Evolutionary conservation across 495 filamentous ascomycete species (phyloP).

Genomic region (Penicillium ucsense): DNA sequence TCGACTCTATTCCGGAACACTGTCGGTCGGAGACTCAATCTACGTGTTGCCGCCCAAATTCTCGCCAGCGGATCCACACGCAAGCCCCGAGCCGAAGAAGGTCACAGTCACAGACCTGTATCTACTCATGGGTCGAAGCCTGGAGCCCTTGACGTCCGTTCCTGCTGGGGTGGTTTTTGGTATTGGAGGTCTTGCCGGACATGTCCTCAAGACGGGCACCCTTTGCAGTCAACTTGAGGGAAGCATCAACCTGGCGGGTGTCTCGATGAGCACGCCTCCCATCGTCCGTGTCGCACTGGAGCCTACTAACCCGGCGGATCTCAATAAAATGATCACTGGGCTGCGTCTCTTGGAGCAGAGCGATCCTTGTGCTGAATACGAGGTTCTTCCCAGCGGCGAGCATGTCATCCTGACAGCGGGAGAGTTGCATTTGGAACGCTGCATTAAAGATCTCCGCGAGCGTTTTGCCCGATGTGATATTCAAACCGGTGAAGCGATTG

Average conservation of each 20-base stretch:
- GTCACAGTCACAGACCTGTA: conserved; percentile 83
- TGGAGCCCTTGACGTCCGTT: conserved; percentile 75
- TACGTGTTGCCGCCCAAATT: conserved; percentile 93
- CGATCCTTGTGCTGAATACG: conserved; percentile 93
- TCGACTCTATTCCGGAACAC: conserved; percentile 79
- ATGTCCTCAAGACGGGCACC: conserved; percentile 89
- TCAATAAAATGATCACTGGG: conserved; percentile 88
- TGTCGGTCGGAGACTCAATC: conserved; percentile 80
- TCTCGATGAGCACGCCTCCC: conserved; percentile 65
- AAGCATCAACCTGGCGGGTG: conserved; percentile 84
- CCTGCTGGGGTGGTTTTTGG: conserved; percentile 94
- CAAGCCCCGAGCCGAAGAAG: conserved; percentile 67
- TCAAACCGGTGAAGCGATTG: conserved; percentile 85
- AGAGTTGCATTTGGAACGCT: conserved; percentile 89
- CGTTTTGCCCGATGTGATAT: conserved; percentile 93
- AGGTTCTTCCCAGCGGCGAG: conserved; percentile 85
- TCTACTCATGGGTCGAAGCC: conserved; percentile 85
- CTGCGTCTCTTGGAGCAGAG: conserved; percentile 84
- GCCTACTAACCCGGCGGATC: conserved; percentile 74
- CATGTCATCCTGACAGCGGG: conserved; percentile 93
- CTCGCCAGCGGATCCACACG: conserved; percentile 66
- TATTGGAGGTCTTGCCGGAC: conserved; percentile 84
- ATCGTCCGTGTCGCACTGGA: conserved; percentile 95
- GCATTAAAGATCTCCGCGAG: conserved; percentile 86
- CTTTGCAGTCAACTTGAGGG: conserved; percentile 84